Conservation (phyloP, 495 filamentous ascomycete genomes). For the Chaetomium fimeti region DNA sequence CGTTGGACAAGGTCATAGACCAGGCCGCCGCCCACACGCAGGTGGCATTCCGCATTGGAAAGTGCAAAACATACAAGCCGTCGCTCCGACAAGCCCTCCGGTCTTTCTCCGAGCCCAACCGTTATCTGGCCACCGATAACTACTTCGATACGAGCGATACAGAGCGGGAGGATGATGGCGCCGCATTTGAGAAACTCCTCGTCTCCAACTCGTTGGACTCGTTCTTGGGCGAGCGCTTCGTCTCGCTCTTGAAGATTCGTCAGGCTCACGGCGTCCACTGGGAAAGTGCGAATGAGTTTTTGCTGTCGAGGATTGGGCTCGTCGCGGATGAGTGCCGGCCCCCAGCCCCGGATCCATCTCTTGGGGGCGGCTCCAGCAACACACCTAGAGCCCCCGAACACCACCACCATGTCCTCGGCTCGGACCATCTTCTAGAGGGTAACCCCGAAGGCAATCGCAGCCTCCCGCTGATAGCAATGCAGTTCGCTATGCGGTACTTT, state of each 20-base stretch:
- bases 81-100: slow-evolving; percentile 47
- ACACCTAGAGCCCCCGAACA: slow-evolving; percentile 1
- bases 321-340: not conserved
- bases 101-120: slow-evolving; percentile 46
- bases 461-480: slow-evolving; percentile 73
- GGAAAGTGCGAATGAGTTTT: slow-evolving; percentile 66
- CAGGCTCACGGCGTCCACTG: slow-evolving; percentile 55
- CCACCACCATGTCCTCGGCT: slow-evolving; percentile 36
- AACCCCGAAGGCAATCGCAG: slow-evolving; percentile 29
- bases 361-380: not conserved
- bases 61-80: slow-evolving; percentile 57
- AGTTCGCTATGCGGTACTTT: slow-evolving; percentile 77
- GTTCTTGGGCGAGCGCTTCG: slow-evolving; percentile 66
- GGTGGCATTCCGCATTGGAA: slow-evolving; percentile 49
- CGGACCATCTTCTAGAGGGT: slow-evolving; percentile 52
- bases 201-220: slow-evolving; percentile 70
- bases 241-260: slow-evolving; percentile 62
- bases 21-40: not conserved
- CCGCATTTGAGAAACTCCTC: slow-evolving; percentile 55
- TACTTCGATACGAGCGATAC: not conserved
- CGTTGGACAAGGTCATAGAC: slow-evolving; percentile 42
- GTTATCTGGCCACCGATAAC: not conserved
- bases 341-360: slow-evolving; percentile 25
- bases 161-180: slow-evolving; percentile 8
- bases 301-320: slow-evolving; percentile 28